Base-by-base conservation (phyloP, 306 rosid genomes). In the Dryas alaskensis region DNA sequence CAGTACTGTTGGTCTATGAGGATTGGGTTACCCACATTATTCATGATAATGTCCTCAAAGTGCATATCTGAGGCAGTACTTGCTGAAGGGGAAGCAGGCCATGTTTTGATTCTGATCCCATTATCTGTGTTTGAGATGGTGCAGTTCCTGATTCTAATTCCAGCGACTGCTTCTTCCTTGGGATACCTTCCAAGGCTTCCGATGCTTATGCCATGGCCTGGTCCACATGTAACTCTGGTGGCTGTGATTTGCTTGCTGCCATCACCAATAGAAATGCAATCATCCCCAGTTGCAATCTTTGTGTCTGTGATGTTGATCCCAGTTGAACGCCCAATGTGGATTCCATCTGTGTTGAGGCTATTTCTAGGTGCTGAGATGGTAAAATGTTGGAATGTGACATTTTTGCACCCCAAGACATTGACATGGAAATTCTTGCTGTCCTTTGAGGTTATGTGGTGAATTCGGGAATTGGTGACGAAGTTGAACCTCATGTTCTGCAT, bases 1-100 rank as follows among this genome's bases (percentile, higher is more conserved):
- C 92, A 87, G 37, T 89, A 85, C 42, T 76, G 85, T 77, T 87
- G 92, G 60, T 89, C 88, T 3, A 85, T 70, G 37, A 87, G 9
- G 13, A 89, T 17, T 0, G 90, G 87, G 55, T 70, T 78, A 5
- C 1, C 1, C n/a, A 87, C 92, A 45, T 83, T 25, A 0, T 12
- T 6, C 92, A 89, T 80, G 48, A 10, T 74, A 50, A 85, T 66
- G 54, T 87, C 80, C 54, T 74, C 83, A 50, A 82, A 80, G 55
- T 61, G 76, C 50, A 87, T 54, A 54, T 87, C 40, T 0, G 85
- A 37, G 65, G 67, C 73, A 3, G 40, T 8, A 4, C 57, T 25
- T 12, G 51, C 61, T 1, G 13, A 14, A 8, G 67, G 70, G 7
- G 74, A 27, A 16, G 61, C 55, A 4, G 86, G 83, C 86, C 86